Evolutionary conservation across 2,329 filamentous ascomycete species (phyloP), one percentile per base, ranked within the genome.

Genomic region (Curvularia spicifera): DNA sequence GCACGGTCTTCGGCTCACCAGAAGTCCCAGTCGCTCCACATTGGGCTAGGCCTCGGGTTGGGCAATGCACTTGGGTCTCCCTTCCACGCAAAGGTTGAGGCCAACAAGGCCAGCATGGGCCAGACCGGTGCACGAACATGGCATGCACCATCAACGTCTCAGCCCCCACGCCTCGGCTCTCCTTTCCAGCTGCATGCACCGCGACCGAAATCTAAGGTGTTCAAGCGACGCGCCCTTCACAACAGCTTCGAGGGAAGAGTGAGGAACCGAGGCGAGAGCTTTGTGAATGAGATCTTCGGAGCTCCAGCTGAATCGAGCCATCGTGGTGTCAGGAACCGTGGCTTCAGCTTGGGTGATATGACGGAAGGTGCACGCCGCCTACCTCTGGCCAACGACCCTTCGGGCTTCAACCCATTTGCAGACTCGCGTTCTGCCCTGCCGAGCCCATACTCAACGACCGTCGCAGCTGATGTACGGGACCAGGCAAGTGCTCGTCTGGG

Each of bases 341-440:
- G 86, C 53, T 87, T 86, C 66, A 88, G 85, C 46, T 80, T 85
- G 24, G 83, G 85, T 49, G 84, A 85, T 51, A 81, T 85, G 58
- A 80, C 79, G 60, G 80, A 80, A 28, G 78, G 81, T 51, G 81
- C 78, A 65, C 75, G 79, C 51, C 79, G 82, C 51, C 78, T 87
- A 33, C 79, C 84, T 44, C 80, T 82, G 56, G 76, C 87, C 4
- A 82, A 80, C 4, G 83, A 83, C 6, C 80, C 81, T 29, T 51
- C 68, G 2, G 67, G 70, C 48, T 68, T 71, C 56, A 72, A 73
- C 44, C 71, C 72, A 3, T 74, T 75, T 42, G 63, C 66, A 20
- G 65, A 67, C 33, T 49, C 61, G 9, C 50, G 60, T 18, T 53
- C 65, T 64, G 64, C 67, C 10, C 51, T 71, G 55, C 64, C 63